Conservation (phyloP, 2,329 filamentous ascomycete species). For the Lachnellula occidentalis region DNA sequence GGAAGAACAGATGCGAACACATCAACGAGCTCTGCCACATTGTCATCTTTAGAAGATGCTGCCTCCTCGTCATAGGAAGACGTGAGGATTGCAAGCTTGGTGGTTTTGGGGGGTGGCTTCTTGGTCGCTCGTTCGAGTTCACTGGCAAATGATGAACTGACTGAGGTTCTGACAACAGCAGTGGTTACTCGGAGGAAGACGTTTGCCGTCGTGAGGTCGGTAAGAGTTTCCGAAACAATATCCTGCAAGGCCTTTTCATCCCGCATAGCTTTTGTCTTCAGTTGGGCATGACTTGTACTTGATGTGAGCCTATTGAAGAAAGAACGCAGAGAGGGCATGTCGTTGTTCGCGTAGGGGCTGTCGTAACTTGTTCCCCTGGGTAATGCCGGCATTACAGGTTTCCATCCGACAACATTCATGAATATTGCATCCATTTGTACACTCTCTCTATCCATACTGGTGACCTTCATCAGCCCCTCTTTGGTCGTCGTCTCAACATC, state of each 20-base stretch:
- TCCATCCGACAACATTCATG: constrained; percentile 86
- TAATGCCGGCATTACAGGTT: constrained; percentile 41
- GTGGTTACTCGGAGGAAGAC: constrained; percentile 89
- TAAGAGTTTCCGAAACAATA: constrained; percentile 64
- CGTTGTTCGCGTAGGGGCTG: constrained; percentile 40
- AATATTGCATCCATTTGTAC: constrained; percentile 88
- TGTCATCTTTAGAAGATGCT: constrained; percentile 41
- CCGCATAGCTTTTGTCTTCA: constrained; percentile 51
- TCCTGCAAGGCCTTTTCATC: constrained; percentile 60
- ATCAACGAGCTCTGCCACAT: constrained; percentile 57
- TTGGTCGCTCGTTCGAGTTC: constrained; percentile 95
- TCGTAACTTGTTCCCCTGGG: constrained; percentile 26
- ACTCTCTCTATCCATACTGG: constrained; percentile 74
- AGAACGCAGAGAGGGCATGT: constrained; percentile 61
- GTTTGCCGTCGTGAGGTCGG: constrained; percentile 63
- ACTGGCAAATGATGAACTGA: constrained; percentile 65
- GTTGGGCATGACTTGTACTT: constrained; percentile 43
- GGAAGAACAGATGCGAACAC: constrained; percentile 89
- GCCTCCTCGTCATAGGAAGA: constrained; percentile 84
- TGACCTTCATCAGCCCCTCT: constrained; percentile 83
- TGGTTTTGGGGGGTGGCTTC: constrained; percentile 86
- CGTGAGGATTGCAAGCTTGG: constrained; percentile 80
- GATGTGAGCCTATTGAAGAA: constrained; percentile 78
- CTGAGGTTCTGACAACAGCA: constrained; percentile 71
- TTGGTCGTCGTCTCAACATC: constrained; percentile 78